A percentile compares a stretch with the other conserved stretches of the same genome.
Evolutionary conservation across 768 basidiomycete species (phyloP).

Genomic region (Infundibulicybe gibba): DNA sequence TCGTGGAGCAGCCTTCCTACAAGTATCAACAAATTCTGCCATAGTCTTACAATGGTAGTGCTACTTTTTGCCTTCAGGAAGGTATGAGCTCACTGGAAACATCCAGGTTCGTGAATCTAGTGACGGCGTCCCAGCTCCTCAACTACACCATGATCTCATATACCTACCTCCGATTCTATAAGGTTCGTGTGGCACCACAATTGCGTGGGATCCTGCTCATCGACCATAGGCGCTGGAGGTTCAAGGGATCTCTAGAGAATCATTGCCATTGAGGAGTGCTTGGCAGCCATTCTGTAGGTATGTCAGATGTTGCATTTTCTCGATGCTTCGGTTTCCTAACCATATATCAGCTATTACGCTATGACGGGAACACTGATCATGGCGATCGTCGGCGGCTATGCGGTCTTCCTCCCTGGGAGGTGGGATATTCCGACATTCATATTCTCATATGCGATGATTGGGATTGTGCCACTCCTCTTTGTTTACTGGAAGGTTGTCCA

Average conservation of each 20-base stretch:
- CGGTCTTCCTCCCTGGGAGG: slow-evolving; percentile 47
- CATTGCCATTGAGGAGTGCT: slow-evolving; percentile 38
- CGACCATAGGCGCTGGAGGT: slow-evolving; percentile 34
- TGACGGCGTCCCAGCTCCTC: slow-evolving; percentile 43
- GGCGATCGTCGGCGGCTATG: slow-evolving; percentile 46
- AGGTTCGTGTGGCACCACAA: slow-evolving; percentile 20
- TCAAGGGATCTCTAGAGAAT: slow-evolving; percentile 41
- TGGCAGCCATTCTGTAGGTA: slow-evolving; percentile 53
- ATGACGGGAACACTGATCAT: slow-evolving; percentile 38
- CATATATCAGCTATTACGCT: slow-evolving; percentile 36
- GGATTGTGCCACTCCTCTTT: slow-evolving; percentile 37
- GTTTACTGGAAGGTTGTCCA: slow-evolving; percentile 42
- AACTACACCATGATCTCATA: slow-evolving; percentile 45
- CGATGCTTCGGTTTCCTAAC: not conserved
- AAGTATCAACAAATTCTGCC: slow-evolving; percentile 44
- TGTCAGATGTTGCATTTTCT: slow-evolving; percentile 2
- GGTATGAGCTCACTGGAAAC: no score
- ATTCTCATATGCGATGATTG: slow-evolving; percentile 47
- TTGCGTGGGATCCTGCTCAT: not conserved
- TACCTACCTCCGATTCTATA: slow-evolving; percentile 45
- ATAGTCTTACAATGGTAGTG: slow-evolving; percentile 46
- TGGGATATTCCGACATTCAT: slow-evolving; percentile 47
- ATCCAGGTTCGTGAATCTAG: slow-evolving; percentile 44
- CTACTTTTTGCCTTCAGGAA: not conserved
- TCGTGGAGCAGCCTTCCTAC: slow-evolving; percentile 35